Evolutionary conservation across 306 rosid genomes (phyloP).

Genomic region (Crataegus laevigata): DNA sequence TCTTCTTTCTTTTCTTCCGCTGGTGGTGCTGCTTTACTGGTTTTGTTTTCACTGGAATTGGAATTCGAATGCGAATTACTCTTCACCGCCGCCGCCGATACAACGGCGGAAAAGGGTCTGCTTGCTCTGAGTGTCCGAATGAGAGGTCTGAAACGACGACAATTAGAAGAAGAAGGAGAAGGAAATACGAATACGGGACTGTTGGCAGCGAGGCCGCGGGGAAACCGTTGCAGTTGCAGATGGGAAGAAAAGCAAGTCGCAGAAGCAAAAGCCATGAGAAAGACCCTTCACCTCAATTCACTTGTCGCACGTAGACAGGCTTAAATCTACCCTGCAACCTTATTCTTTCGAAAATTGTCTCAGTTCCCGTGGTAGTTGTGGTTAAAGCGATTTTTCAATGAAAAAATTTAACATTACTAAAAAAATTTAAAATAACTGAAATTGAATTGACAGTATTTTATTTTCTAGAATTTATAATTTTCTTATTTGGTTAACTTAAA

Average conservation of each 20-base stretch:
- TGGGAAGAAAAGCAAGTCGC: neutral
- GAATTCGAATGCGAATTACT: neutral
- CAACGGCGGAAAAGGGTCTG: neutral
- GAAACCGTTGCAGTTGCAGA: neutral
- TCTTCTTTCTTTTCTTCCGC: constrained; percentile 59
- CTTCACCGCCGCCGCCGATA: constrained; percentile 24
- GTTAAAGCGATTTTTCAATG: neutral
- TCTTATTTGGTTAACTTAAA: too few relatives aligned
- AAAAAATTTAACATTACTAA: too few relatives aligned
- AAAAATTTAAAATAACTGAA: too few relatives aligned
- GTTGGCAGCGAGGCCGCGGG: constrained; percentile 10
- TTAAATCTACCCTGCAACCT: neutral
- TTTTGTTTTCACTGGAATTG: neutral
- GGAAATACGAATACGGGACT: neutral
- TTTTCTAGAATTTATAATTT: too few relatives aligned
- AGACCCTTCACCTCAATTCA: neutral
- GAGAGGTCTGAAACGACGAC: neutral
- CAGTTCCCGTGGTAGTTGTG: neutral
- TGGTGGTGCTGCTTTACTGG: neutral
- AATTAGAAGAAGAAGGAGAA: neutral
- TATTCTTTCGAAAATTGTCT: neutral
- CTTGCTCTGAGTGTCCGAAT: neutral
- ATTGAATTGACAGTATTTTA: too few relatives aligned
- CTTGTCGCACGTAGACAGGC: neutral
- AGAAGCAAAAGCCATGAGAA: neutral